phyloP scores from a whole-genome alignment of 2,329 filamentous ascomycete species.

The Coniochaeta prunicola region DNA sequence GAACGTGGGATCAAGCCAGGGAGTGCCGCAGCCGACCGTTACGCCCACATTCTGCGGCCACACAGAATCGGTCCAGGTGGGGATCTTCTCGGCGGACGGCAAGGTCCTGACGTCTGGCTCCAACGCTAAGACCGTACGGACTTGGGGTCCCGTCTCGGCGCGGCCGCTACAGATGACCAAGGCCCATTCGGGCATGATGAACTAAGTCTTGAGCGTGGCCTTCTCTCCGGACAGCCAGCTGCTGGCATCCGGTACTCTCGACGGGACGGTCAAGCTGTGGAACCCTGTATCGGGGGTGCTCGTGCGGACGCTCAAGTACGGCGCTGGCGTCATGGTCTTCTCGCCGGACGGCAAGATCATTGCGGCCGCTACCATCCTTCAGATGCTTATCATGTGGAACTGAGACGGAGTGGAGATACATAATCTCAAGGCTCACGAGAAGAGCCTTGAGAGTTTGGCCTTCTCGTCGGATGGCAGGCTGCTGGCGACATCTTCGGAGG shows the following conservation, averaged over 20 bases:
- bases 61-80: slow-evolving; percentile 2
- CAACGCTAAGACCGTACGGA: not conserved
- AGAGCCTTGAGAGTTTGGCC: not conserved
- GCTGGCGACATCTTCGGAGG: not conserved
- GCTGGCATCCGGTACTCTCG: not conserved
- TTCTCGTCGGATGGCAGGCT: not conserved
- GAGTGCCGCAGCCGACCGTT: not conserved
- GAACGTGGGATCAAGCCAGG: not conserved
- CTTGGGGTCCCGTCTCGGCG: not conserved
- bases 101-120: not conserved
- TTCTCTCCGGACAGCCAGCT: not conserved
- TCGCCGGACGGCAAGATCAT: not conserved
- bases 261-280: not conserved
- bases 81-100: not conserved
- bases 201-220: not conserved
- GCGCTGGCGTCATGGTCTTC: not conserved
- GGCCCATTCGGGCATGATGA: not conserved
- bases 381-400: not conserved
- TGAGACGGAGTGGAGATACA: not conserved
- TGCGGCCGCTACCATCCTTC: not conserved
- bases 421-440: not conserved
- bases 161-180: not conserved
- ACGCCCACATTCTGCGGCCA: not conserved
- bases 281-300: not conserved
- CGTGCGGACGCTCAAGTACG: not conserved